A percentile compares a stretch with the other conserved stretches of the same genome.
Conservation (phyloP, 768 basidiomycete genomes). For the Paxillus rubicundulus region DNA sequence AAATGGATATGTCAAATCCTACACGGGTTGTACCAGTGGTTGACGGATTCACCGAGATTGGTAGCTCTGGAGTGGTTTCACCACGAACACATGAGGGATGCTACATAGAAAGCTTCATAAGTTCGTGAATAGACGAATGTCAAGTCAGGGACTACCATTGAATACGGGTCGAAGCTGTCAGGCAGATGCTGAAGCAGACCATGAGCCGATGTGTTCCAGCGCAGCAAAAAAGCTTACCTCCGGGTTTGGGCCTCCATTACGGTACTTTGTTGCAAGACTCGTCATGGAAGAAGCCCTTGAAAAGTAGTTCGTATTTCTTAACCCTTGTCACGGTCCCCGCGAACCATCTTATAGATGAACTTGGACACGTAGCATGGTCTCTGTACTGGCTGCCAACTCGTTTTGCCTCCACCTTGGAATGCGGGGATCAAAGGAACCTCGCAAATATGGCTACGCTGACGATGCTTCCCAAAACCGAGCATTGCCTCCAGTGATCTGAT, state of each 20-base stretch:
- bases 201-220: neutral
- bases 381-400: neutral
- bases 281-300: neutral
- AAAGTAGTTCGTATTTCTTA: neutral
- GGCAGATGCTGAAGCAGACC: neutral
- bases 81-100: too few relatives aligned
- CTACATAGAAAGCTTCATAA: slow-evolving; percentile 7
- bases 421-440: too few relatives aligned
- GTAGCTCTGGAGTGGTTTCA: neutral
- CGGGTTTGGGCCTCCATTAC: neutral
- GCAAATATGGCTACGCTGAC: too few relatives aligned
- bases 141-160: slow-evolving; percentile 5
- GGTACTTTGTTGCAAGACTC: neutral
- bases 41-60: neutral
- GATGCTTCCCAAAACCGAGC: too few relatives aligned
- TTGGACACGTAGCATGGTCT: neutral
- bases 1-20: neutral
- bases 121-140: neutral
- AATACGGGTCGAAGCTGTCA: too few relatives aligned
- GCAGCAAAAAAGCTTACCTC: neutral
- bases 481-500: neutral
- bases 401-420: neutral
- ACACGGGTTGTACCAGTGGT: neutral
- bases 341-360: neutral
- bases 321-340: neutral